Base-by-base conservation (phyloP, 441 rosid species). In the Arabidopsis hybrid region DNA sequence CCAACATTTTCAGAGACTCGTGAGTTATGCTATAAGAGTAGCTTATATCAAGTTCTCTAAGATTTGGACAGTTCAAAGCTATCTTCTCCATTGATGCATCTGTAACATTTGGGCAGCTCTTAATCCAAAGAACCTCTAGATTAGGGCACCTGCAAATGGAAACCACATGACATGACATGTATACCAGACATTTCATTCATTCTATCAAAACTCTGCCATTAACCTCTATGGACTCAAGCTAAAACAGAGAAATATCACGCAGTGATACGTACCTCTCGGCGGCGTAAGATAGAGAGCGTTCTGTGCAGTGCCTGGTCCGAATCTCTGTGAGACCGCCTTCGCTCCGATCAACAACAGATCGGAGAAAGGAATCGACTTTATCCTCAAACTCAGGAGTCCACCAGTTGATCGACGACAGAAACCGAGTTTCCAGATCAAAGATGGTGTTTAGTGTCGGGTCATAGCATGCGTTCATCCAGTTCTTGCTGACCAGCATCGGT, bases 251-350 rank as follows among this genome's bases (percentile, higher is more conserved):
- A 26, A 34, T 34, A 16, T 14, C 6, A 8, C 0, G 32, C 5
- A 58, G 38, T 32, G 21, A 42, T 50, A 39, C 21, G 5, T 71
- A 93, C 97, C 92, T 87, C 50, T 87, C 87, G 17, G 97, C 90
- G 8, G 71, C 91, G 56, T 81, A 78, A 65, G 70, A 67, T 57
- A 93, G 68, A 49, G 98, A 69, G 12, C 50, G 85, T 79, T 91
- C 91, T 16, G 97, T 85, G 84, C 98, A 91, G 83, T 91, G 94
- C 7, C 91, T 81, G 59, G 84, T 66, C 16, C 81, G 88, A 56
- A 93, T 85, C 61, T 78, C 79, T 3, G 78, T 76, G 57, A 93
- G 87, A 14, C 75, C 65, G 1, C 82, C 87, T 38, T 69, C 64
- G 79, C 91, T 87, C 88, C 88, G 83, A 51, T 65, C 73, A 50